Evolutionary conservation across 1,284 basidiomycete species (phyloP), one percentile per base, ranked within the genome.

Genomic region (Marasmius fiardii): DNA sequence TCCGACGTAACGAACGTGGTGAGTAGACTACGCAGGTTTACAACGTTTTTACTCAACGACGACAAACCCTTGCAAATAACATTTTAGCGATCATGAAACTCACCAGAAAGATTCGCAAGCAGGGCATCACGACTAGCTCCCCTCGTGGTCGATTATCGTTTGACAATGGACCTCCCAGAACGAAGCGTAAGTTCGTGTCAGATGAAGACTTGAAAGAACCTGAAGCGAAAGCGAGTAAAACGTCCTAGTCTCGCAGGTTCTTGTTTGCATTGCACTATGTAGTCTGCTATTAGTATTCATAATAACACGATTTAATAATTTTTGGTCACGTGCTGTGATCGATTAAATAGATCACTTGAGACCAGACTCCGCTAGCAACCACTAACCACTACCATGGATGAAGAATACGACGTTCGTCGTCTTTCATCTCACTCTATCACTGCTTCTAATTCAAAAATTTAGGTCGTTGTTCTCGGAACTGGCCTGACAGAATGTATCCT

Each of bases 401-500:
- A 93, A 79, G 86, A 89, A 79, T 93, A 93, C 72, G 90, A 93
- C 73, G 91, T 92, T 71, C 67, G 53, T 47, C 39, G 33, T 51
- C 34, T 52, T 53, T 45, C 56, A 24, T 55, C 55, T 26, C 51
- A 61, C 12, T 49, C 23, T 16, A 58, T 56, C 45, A 41, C 58
- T 58, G 54, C 41, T 55, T 47, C 50, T 61, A 44, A 48, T 37
- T 28, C 43, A 53, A 51, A 57, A 60, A 59, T 34, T 45, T 14
- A 95, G 93, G 92, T 95, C 70, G 83, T 96, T 70, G 93, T 96
- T 66, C 83, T 96, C 60, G 96, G 96, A 63, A 98, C 96, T 60
- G 96, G 96, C 62, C 78, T 99, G 70, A 97, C 96, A 54, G 97
- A 99, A 75, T 99, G 97, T 77, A 95, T 99, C 70, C 86, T 99